Percentiles rank a stretch among this genome's conserved stretches.
phyloP scores from a whole-genome alignment of 305 asterid species.

The Fraxinus greggii region DNA sequence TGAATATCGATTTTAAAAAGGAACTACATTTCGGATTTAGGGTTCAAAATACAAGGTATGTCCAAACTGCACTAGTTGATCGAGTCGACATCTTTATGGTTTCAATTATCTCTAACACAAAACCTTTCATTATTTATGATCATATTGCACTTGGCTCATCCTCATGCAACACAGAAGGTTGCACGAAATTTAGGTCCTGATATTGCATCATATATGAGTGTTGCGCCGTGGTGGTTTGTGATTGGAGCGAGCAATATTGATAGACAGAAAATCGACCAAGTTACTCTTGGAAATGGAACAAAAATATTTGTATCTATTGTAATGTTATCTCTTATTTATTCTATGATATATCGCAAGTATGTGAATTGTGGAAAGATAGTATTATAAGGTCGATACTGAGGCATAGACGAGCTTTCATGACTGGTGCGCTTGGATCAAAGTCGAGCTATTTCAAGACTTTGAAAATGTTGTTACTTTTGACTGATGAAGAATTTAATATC shows the following conservation, averaged over 20 bases:
- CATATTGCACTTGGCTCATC: not conserved
- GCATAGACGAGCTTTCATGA: not conserved
- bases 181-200: not conserved
- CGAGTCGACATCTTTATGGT: too few species aligned
- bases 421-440: not conserved
- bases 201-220: not conserved
- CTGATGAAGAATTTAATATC: not conserved
- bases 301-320: not conserved
- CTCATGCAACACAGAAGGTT: not conserved
- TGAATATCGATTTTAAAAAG: too few species aligned
- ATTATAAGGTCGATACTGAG: not conserved
- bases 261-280: not conserved
- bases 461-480: not conserved
- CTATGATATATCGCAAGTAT: too few species aligned
- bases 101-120: too few species aligned
- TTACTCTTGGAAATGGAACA: not conserved
- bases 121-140: too few species aligned
- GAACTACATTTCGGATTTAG: too few species aligned
- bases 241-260: not conserved
- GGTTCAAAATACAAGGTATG: too few species aligned
- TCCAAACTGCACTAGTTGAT: too few species aligned
- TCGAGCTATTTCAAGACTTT: not conserved
- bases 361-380: not conserved
- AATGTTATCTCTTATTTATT: too few species aligned
- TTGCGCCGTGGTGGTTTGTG: not conserved